A percentile compares a stretch with the other conserved stretches of the same genome.
Conservation (phyloP, 1,284 basidiomycete species). For the Cystobasidium pallidum region DNA sequence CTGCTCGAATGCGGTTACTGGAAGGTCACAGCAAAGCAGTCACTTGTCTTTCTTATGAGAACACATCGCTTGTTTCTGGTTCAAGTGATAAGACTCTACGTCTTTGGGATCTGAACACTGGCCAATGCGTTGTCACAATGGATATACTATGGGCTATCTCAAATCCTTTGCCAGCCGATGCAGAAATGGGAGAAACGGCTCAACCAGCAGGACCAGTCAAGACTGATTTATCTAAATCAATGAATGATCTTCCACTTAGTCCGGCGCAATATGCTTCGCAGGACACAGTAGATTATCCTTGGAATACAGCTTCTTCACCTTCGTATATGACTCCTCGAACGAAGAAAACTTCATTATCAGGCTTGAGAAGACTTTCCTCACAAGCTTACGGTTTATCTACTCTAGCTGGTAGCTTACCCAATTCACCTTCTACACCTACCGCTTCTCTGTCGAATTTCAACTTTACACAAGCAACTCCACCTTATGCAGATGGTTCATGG, state of each 20-base stretch:
- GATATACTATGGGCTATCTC: conserved; percentile 99
- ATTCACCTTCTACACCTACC: conserved; percentile 29
- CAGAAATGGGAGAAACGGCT: conserved; percentile 21
- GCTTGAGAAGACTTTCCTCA: conserved; percentile 40
- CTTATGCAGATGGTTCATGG: conserved; percentile 83
- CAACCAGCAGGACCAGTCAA: background rate
- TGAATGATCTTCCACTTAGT: conserved; percentile 22
- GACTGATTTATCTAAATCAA: conserved; percentile 16
- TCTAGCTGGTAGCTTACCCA: conserved; percentile 18
- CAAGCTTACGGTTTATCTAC: conserved; percentile 38
- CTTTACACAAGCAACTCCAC: conserved; percentile 57
- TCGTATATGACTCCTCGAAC: conserved; percentile 40
- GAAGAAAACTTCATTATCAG: conserved; percentile 38
- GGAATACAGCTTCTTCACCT: conserved; percentile 30
- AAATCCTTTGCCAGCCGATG: conserved; percentile 69
- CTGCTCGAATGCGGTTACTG: conserved; percentile 23
- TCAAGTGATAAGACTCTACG: conserved; percentile 97
- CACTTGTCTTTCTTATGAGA: conserved; percentile 43
- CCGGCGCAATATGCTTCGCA: conserved; percentile 12
- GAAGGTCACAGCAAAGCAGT: conserved; percentile 44
- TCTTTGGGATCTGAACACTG: conserved; percentile 96
- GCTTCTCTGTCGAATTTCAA: conserved; percentile 16
- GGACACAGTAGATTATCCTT: conserved; percentile 31
- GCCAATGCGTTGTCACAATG: conserved; percentile 98
- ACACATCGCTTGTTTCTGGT: conserved; percentile 69